These are phyloP conservation scores for Heliamphora pulchella DNA, from an alignment of 179 eudicot species.

Conservation along the genomic window DNA sequence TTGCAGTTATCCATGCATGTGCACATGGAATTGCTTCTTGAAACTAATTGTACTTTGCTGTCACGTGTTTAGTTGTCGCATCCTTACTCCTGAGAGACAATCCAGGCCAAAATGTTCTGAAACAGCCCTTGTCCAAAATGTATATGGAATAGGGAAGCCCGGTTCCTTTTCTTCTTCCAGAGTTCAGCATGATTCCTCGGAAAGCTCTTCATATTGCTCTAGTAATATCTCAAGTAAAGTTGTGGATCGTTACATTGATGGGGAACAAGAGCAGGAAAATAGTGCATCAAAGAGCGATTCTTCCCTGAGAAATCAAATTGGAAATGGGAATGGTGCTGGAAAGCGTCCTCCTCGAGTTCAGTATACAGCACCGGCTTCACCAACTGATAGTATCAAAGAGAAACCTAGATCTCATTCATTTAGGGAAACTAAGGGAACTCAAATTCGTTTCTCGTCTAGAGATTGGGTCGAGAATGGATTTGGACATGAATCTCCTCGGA, in stretches of 20 bases:
- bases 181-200: conserved; percentile 24
- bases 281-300: conserved; percentile 24
- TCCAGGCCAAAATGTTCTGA: conserved; percentile 35
- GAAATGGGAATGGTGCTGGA: conserved; percentile 25
- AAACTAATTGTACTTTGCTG: conserved; percentile 8
- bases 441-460: conserved; percentile 32
- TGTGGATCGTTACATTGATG: conserved; percentile 81
- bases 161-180: conserved; percentile 16
- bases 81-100: conserved; percentile 63
- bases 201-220: conserved; percentile 52
- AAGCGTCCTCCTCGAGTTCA: conserved; percentile 56
- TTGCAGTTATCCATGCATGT: neutral
- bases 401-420: conserved; percentile 52
- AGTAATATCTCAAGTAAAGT: conserved; percentile 61
- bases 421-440: conserved; percentile 45
- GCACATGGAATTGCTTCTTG: conserved; percentile 8
- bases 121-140: conserved; percentile 18
- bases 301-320: conserved; percentile 27
- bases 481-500: conserved; percentile 58
- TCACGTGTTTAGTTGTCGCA: conserved; percentile 32
- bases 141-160: neutral
- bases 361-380: conserved; percentile 44
- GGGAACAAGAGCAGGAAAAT: conserved; percentile 60
- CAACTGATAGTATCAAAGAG: conserved; percentile 42
- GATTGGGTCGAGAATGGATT: conserved; percentile 45